Evolutionary conservation across 2,329 filamentous ascomycete genomes (phyloP).

Genomic region (Pezizomycotina sp.): DNA sequence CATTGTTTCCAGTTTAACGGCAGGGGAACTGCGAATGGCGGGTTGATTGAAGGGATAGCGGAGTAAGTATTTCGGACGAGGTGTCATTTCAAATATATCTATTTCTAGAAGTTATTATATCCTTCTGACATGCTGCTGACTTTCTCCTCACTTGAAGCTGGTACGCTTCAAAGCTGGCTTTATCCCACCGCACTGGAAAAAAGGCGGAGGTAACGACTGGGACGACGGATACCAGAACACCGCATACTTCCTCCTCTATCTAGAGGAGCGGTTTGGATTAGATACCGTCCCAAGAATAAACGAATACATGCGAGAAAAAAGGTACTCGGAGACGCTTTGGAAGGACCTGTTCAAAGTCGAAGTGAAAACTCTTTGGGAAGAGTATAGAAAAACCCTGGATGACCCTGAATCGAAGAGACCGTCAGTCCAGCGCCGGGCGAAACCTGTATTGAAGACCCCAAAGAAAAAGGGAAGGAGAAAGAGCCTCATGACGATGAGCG

Average conservation of each 20-base stretch:
- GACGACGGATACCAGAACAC: constrained; percentile 56
- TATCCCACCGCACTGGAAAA: constrained; percentile 69
- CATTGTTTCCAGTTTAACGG: constrained; percentile 83
- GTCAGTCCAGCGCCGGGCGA: no score
- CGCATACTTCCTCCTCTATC: constrained; percentile 74
- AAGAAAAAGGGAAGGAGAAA: constrained; percentile 1
- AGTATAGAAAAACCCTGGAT: constrained; percentile 40
- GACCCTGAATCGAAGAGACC: no score
- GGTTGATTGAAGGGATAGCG: constrained; percentile 77
- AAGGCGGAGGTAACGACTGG: constrained; percentile 30
- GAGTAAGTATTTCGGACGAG: constrained; percentile 34
- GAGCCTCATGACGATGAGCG: no score
- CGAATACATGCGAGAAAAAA: constrained; percentile 44
- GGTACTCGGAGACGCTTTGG: constrained; percentile 57
- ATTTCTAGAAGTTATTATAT: neutral
- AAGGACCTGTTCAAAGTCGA: constrained; percentile 44
- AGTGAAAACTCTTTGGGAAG: constrained; percentile 55
- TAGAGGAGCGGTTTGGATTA: constrained; percentile 49
- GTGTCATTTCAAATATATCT: neutral
- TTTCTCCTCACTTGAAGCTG: constrained; percentile 35
- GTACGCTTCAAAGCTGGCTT: constrained; percentile 60
- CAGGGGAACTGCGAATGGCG: constrained; percentile 45
- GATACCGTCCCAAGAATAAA: constrained; percentile 49
- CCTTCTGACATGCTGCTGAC: no score
- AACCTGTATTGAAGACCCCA: no score